Evolutionary conservation across 2,329 filamentous ascomycete species (phyloP).

Genomic region (Epichloe uncinata): DNA sequence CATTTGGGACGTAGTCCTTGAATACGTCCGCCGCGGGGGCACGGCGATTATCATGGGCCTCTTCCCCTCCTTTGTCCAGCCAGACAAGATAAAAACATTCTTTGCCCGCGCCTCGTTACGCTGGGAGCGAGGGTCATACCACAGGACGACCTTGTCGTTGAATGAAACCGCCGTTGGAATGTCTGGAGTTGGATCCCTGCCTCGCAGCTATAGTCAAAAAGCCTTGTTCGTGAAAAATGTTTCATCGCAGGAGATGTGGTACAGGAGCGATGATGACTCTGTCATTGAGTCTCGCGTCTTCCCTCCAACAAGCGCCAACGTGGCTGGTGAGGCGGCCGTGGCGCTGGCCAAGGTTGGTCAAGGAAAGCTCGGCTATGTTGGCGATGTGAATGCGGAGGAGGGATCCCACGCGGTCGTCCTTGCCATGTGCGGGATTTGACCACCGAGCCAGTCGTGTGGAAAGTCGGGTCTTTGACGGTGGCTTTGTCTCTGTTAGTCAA

Average conservation of each 20-base stretch:
- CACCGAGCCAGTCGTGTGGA: too few relatives aligned
- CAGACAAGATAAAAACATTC: slow-evolving; percentile 3
- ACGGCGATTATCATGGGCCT: neutral
- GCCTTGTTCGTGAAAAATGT: slow-evolving; percentile 14
- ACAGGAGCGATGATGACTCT: slow-evolving; percentile 7
- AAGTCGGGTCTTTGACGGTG: too few relatives aligned
- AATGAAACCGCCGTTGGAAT: slow-evolving; percentile 8
- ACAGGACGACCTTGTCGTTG: slow-evolving; percentile 11
- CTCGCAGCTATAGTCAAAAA: slow-evolving; percentile 14
- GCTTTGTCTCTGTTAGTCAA: too few relatives aligned
- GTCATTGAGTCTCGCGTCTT: neutral
- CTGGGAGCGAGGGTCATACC: slow-evolving; percentile 11
- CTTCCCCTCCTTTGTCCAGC: too few relatives aligned
- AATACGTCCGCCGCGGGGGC: slow-evolving; percentile 7
- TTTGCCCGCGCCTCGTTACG: slow-evolving; percentile 12
- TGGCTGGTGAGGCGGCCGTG: slow-evolving; percentile 10
- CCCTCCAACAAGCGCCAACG: too few relatives aligned
- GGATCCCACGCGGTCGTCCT: slow-evolving; percentile 14
- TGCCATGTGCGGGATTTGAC: slow-evolving; percentile 11
- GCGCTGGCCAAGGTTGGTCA: slow-evolving; percentile 14
- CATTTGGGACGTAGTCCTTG: slow-evolving; percentile 9
- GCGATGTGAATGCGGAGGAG: slow-evolving; percentile 15
- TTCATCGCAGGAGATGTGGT: slow-evolving; percentile 12
- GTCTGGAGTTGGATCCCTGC: slow-evolving; percentile 7
- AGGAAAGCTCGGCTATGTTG: slow-evolving; percentile 18